These are phyloP conservation scores for Chaetoceros tenuissimus DNA, from an alignment of 108 stramenopile species.

Conservation along the genomic window DNA sequence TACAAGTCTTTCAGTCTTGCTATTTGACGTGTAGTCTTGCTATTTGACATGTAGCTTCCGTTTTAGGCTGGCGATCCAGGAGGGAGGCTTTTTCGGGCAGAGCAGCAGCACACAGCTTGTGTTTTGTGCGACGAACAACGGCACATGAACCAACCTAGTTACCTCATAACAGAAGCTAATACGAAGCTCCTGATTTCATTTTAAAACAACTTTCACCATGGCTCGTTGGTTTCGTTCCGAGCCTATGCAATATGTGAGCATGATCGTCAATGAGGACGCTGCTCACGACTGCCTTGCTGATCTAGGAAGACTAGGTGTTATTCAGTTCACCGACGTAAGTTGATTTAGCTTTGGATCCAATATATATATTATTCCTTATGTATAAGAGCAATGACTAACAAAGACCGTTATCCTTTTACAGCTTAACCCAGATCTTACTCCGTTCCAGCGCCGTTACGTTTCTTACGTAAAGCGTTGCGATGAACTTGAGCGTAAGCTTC, in stretches of 20 bases:
- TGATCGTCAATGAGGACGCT: constrained; percentile 96
- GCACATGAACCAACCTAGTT: too few species aligned
- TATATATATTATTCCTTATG: not conserved
- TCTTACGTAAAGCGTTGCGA: constrained; percentile 95
- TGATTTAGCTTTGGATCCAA: not conserved
- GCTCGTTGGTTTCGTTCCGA: constrained; percentile 97
- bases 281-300: constrained; percentile 90
- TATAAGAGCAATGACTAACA: constrained; percentile 1
- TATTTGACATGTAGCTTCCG: too few species aligned
- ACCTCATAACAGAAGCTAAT: too few species aligned
- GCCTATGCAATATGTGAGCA: constrained; percentile 96
- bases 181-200: too few species aligned
- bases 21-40: too few species aligned
- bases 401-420: constrained; percentile 10
- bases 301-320: constrained; percentile 85
- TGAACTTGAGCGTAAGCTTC: constrained; percentile 96
- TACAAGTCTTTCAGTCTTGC: too few species aligned
- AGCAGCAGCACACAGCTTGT: too few species aligned
- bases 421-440: constrained; percentile 94
- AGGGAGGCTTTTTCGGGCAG: too few species aligned
- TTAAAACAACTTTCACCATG: too few species aligned
- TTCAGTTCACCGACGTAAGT: constrained; percentile 95
- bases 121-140: too few species aligned
- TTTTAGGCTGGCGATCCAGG: too few species aligned
- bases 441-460: constrained; percentile 98